These are phyloP conservation scores for Lotmaria passim DNA, from an alignment of 208 protist genomes.

Conservation along the genomic window DNA sequence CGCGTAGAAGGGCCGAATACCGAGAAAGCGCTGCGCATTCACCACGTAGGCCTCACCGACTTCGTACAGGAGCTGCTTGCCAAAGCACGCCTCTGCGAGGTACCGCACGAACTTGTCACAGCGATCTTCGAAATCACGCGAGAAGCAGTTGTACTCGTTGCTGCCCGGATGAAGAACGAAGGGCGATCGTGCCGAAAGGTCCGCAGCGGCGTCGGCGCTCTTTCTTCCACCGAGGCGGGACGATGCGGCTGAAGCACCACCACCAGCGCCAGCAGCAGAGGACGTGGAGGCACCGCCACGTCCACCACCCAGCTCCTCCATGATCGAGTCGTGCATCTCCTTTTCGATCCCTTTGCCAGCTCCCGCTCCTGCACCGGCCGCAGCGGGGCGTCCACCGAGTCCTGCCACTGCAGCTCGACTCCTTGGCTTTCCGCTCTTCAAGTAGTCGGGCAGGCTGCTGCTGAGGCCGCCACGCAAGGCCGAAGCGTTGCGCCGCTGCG, in stretches of 20 bases:
- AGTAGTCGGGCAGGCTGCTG: constrained; percentile 33
- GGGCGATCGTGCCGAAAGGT: constrained; percentile 4
- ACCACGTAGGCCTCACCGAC: constrained; percentile 81
- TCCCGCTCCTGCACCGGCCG: background rate
- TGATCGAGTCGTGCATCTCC: constrained; percentile 46
- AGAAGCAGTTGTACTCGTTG: constrained; percentile 83
- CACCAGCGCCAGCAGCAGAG: background rate
- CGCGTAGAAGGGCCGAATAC: constrained; percentile 79
- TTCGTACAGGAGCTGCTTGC: constrained; percentile 73
- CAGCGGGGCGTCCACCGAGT: background rate
- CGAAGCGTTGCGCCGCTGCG: background rate
- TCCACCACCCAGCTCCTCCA: constrained; percentile 45
- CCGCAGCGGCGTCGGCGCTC: background rate
- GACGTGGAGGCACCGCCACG: background rate
- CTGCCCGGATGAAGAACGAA: constrained; percentile 54
- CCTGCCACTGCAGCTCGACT: background rate
- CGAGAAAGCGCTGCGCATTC: constrained; percentile 80
- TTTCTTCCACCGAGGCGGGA: background rate
- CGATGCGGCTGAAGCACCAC: background rate
- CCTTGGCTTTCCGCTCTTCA: constrained; percentile 24
- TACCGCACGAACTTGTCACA: constrained; percentile 61
- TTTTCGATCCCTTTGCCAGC: constrained; percentile 3
- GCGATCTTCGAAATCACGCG: constrained; percentile 75
- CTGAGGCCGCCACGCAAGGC: background rate
- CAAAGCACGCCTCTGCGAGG: constrained; percentile 80